Evolutionary conservation across 2,329 filamentous ascomycete genomes (phyloP).

Genomic region (Graphilbum fragrans): DNA sequence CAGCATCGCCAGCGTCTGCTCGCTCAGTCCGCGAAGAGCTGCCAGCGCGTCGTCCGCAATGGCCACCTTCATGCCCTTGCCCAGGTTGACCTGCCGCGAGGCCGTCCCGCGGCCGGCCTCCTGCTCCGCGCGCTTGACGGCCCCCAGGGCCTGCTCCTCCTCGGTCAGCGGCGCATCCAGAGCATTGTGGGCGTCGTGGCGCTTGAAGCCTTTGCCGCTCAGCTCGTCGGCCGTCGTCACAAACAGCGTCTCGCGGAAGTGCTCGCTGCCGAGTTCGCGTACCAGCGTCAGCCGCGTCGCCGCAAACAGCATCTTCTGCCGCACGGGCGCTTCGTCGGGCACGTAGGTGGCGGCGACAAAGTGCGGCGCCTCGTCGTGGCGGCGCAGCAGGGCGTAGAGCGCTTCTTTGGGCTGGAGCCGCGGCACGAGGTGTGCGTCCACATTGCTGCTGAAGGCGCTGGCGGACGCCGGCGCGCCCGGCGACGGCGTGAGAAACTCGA

Average conservation of each 20-base stretch:
- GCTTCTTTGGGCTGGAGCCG: slow-evolving; percentile 56
- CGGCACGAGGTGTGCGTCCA: slow-evolving; percentile 42
- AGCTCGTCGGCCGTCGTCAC: slow-evolving; percentile 59
- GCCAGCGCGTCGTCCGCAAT: slow-evolving; percentile 50
- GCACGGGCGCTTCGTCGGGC: slow-evolving; percentile 64
- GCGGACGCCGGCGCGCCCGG: slow-evolving; percentile 35
- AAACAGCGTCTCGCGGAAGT: slow-evolving; percentile 68
- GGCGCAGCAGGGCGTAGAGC: slow-evolving; percentile 64
- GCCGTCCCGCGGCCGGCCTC: slow-evolving; percentile 59
- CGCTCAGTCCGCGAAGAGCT: slow-evolving; percentile 47
- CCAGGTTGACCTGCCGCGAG: slow-evolving; percentile 44
- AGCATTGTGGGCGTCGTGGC: slow-evolving; percentile 55
- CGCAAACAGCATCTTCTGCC: slow-evolving; percentile 80
- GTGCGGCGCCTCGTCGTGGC: slow-evolving; percentile 41
- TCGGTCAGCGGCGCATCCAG: slow-evolving; percentile 63
- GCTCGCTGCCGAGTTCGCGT: slow-evolving; percentile 64
- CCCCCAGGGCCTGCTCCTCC: slow-evolving; percentile 60
- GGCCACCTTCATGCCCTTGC: slow-evolving; percentile 44
- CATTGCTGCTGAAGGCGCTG: slow-evolving; percentile 48
- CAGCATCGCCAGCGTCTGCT: slow-evolving; percentile 49
- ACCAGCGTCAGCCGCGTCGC: slow-evolving; percentile 63
- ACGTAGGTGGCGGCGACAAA: slow-evolving; percentile 68
- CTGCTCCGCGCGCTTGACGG: slow-evolving; percentile 64
- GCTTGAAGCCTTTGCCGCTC: slow-evolving; percentile 55
- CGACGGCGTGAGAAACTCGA: slow-evolving; percentile 38